These are phyloP conservation scores for Macrolepiota albuminosa DNA, from an alignment of 768 basidiomycete species.

Conservation along the genomic window DNA sequence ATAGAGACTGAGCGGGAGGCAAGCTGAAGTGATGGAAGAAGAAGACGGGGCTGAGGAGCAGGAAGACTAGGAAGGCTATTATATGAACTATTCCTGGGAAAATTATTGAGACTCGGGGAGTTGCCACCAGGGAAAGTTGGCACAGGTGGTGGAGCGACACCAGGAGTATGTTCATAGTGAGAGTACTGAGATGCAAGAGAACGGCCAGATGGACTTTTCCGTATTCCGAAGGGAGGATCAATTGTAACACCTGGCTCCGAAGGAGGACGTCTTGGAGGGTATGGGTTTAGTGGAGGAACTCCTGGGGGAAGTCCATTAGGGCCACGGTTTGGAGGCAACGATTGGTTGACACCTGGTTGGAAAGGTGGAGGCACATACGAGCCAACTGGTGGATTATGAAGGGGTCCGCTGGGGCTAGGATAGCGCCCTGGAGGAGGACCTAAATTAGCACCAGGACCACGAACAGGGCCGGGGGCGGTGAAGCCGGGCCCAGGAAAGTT, in stretches of 20 bases:
- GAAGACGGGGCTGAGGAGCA: slow-evolving; percentile 42
- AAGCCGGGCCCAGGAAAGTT: background rate
- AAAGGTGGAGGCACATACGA: slow-evolving; percentile 15
- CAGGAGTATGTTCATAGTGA: slow-evolving; percentile 33
- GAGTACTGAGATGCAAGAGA: slow-evolving; percentile 53
- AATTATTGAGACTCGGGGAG: slow-evolving; percentile 22
- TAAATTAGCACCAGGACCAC: background rate
- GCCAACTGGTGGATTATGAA: slow-evolving; percentile 3
- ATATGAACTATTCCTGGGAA: slow-evolving; percentile 35
- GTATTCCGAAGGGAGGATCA: slow-evolving; percentile 28
- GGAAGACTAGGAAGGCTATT: slow-evolving; percentile 33
- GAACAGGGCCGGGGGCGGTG: background rate
- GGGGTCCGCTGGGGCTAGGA: slow-evolving; percentile 10
- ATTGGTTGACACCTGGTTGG: slow-evolving; percentile 14
- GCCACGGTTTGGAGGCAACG: slow-evolving; percentile 10
- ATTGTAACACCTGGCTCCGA: slow-evolving; percentile 39
- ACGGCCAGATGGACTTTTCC: slow-evolving; percentile 54
- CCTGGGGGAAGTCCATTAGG: slow-evolving; percentile 14
- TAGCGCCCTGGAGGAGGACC: slow-evolving; percentile 11
- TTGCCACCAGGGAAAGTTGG: slow-evolving; percentile 37
- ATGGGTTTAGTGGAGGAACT: slow-evolving; percentile 18
- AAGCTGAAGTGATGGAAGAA: slow-evolving; percentile 62
- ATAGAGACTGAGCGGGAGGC: slow-evolving; percentile 48
- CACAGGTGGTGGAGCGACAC: slow-evolving; percentile 29
- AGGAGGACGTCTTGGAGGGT: slow-evolving; percentile 32